These are phyloP conservation scores for Lactarius hatsudake DNA, from an alignment of 768 basidiomycete species.

Conservation along the genomic window DNA sequence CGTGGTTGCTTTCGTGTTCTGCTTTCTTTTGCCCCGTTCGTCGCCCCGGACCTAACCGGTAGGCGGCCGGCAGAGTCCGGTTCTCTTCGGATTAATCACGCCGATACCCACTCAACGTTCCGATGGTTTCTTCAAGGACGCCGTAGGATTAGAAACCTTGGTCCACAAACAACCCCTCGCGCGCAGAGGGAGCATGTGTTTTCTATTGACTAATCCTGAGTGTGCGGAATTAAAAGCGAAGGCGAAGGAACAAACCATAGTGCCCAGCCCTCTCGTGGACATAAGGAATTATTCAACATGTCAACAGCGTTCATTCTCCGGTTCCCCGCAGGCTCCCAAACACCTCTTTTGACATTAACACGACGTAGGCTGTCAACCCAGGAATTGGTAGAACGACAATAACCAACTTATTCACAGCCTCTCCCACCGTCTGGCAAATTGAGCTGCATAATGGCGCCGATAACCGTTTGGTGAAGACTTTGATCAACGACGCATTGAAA, in stretches of 20 bases:
- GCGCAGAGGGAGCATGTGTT: background rate
- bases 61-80: background rate
- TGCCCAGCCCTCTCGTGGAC: background rate
- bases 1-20: conserved; percentile 37
- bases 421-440: conserved; percentile 65
- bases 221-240: background rate
- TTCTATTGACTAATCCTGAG: background rate
- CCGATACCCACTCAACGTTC: background rate
- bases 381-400: background rate
- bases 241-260: background rate
- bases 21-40: conserved; percentile 16
- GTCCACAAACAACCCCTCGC: no score
- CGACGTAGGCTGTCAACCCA: conserved; percentile 47
- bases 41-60: background rate
- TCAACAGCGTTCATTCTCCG: conserved; percentile 40
- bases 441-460: conserved; percentile 80
- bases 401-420: conserved; percentile 43
- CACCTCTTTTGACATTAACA: conserved; percentile 51
- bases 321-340: conserved; percentile 15
- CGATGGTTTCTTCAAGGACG: background rate
- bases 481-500: conserved; percentile 59
- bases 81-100: background rate
- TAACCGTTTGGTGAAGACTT: conserved; percentile 57
- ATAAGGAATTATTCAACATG: background rate
- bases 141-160: no score